Conservation (phyloP, 2,329 filamentous ascomycete genomes). For the Neodidymelliopsis sp. region DNA sequence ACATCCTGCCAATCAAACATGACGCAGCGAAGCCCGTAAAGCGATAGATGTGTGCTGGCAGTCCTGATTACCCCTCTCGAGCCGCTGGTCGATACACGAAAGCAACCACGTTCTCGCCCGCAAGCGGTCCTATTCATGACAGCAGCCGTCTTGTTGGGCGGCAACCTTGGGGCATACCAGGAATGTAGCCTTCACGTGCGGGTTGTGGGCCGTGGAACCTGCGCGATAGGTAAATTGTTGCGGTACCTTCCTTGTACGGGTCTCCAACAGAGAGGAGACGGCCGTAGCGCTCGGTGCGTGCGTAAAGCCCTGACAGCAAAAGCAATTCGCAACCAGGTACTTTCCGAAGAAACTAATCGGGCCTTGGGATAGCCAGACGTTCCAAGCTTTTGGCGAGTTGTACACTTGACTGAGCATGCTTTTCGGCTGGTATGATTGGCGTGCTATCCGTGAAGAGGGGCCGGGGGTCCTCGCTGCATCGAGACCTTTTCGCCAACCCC, state of each 20-base stretch:
- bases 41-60: conserved; percentile 18
- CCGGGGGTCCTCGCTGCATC: conserved; percentile 19
- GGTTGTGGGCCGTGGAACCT: conserved; percentile 1
- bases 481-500: conserved; percentile 35
- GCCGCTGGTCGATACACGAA: background rate
- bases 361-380: too few relatives aligned
- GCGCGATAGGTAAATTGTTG: background rate
- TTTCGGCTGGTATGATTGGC: conserved; percentile 5
- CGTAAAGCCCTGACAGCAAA: conserved; percentile 4
- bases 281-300: too few relatives aligned
- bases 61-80: conserved; percentile 12
- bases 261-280: background rate
- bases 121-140: conserved; percentile 8
- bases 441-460: conserved; percentile 15
- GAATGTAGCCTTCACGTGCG: background rate
- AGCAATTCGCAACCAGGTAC: conserved; percentile 1
- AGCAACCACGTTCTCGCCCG: background rate
- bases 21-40: conserved; percentile 4
- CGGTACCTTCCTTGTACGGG: conserved; percentile 2
- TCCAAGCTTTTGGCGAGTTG: conserved; percentile 1
- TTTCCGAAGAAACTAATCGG: too few relatives aligned
- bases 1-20: conserved; percentile 13
- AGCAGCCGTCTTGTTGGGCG: background rate
- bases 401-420: background rate
- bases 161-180: conserved; percentile 1